These are phyloP conservation scores for Gnetum montanum DNA, from an alignment of 75 land plant genomes.

Conservation along the genomic window DNA sequence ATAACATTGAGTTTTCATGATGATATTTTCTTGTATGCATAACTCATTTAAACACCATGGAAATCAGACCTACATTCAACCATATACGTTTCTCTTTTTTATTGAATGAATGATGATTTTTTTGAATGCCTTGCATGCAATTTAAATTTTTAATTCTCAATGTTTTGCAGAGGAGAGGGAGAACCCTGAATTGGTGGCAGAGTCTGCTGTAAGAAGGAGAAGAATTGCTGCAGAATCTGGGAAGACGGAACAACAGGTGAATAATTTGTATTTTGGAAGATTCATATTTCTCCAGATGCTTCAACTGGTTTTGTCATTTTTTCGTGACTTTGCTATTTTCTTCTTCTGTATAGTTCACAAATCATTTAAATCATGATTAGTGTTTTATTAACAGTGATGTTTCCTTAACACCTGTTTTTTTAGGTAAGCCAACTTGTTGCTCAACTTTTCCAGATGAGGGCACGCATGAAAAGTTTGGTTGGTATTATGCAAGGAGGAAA, in stretches of 20 bases:
- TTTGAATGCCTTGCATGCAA: too few relatives aligned
- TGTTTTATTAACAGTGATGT: neutral
- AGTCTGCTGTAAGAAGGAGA: constrained; percentile 78
- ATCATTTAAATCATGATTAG: too few relatives aligned
- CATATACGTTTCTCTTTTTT: too few relatives aligned
- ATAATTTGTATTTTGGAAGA: neutral
- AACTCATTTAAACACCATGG: too few relatives aligned
- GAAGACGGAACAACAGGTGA: constrained; percentile 87
- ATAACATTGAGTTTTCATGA: too few relatives aligned
- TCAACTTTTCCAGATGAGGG: constrained; percentile 96
- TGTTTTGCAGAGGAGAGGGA: constrained; percentile 90
- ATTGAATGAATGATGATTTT: too few relatives aligned
- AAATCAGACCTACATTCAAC: too few relatives aligned
- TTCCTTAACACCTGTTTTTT: too few relatives aligned
- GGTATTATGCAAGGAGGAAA: constrained; percentile 88
- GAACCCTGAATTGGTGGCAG: constrained; percentile 87
- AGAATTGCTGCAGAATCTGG: constrained; percentile 89
- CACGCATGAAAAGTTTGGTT: constrained; percentile 87
- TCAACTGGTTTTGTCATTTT: neutral
- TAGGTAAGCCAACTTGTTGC: constrained; percentile 95
- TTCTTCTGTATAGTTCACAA: neutral
- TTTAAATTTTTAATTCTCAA: too few relatives aligned
- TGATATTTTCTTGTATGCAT: too few relatives aligned
- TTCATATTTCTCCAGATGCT: too few relatives aligned
- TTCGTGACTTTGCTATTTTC: neutral